Evolutionary conservation across 2,329 filamentous ascomycete species (phyloP), one percentile per base, ranked within the genome.

Genomic region (Fusarium vanettenii): DNA sequence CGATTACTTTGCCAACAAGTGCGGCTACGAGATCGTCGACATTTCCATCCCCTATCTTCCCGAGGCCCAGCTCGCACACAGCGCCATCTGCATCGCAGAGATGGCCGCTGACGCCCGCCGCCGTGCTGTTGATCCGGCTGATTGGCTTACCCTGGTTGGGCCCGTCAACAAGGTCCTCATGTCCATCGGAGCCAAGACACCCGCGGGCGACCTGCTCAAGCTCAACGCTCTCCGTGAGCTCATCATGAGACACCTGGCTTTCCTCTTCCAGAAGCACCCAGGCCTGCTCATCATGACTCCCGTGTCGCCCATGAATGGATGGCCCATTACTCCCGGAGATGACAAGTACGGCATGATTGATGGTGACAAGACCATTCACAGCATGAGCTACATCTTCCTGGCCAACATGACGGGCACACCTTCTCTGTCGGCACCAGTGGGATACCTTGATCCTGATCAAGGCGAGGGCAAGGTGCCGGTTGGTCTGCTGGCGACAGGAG

Each of bases 331-430:
- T 13, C 82, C 86, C 2, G 87, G 85, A 10, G 92, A 93, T 45
- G 85, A 91, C 18, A 85, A 85, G n/a, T 91, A 95, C 78, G 95
- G 95, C 3, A 86, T 94, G 75, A 92, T 88, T 41, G 93, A 98
- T 81, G 92, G 88, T 0, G 95, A 97, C 80, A 86, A 85, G 70
- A 92, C 90, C 18, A 85, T 97, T n/a, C 86, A 89, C 29, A 94
- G 90, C 79, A 97, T 98, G 94, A 90, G 92, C 82, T 98, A 94
- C 83, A 91, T 94, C 18, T 97, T 93, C 89, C 83, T 97, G 39
- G 93, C 95, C 8, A 98, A 98, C 82, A 92, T 95, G 76, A 90
- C 88, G 0, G 95, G 95, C 0, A 92, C 92, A 59, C 95, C 95
- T 1, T 91, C 94, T 1, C 89, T 97, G 14, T 91, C 87, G 55